Percentiles rank a stretch among this genome's conserved stretches.
These are phyloP conservation scores for Xylariaceae sp. DNA, from an alignment of 2,329 filamentous ascomycete genomes.

Conservation along the genomic window DNA sequence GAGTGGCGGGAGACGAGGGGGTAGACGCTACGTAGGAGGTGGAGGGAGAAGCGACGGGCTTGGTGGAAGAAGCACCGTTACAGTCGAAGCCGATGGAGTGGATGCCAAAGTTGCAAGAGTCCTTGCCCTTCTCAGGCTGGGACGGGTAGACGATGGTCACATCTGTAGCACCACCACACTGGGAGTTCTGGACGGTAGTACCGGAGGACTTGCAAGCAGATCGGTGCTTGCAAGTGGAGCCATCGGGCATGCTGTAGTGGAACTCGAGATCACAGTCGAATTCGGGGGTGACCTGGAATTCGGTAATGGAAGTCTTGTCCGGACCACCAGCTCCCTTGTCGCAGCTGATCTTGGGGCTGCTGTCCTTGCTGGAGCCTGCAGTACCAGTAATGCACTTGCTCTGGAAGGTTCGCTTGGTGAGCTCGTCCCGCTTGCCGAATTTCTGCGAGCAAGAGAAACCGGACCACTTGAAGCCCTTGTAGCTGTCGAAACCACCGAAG, in stretches of 20 bases:
- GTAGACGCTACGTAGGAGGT: slow-evolving; percentile 15
- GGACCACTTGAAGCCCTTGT: slow-evolving; percentile 69
- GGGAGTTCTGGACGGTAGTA: slow-evolving; percentile 70
- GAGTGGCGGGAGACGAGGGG: slow-evolving; percentile 13
- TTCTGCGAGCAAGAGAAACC: slow-evolving; percentile 67
- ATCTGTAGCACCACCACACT: slow-evolving; percentile 86
- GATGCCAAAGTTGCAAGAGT: slow-evolving; percentile 66
- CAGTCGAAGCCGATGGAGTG: slow-evolving; percentile 76
- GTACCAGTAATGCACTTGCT: slow-evolving; percentile 59
- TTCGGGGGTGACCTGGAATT: slow-evolving; percentile 69
- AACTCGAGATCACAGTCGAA: slow-evolving; percentile 79
- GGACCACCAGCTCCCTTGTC: slow-evolving; percentile 33
- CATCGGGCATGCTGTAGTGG: slow-evolving; percentile 82
- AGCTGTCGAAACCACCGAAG: slow-evolving; percentile 58
- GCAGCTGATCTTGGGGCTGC: slow-evolving; percentile 56
- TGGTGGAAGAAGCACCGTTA: slow-evolving; percentile 34
- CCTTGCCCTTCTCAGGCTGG: slow-evolving; percentile 52
- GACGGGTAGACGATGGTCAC: slow-evolving; percentile 68
- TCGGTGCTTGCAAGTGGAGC: slow-evolving; percentile 75
- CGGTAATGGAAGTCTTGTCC: slow-evolving; percentile 68
- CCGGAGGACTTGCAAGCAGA: slow-evolving; percentile 63
- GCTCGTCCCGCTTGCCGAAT: slow-evolving; percentile 51
- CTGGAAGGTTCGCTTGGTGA: slow-evolving; percentile 47
- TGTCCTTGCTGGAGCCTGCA: slow-evolving; percentile 39
- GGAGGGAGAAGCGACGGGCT: slow-evolving; percentile 1